Conservation (phyloP, 1,139 yeast genomes). For the Meyerozyma carpophila region DNA sequence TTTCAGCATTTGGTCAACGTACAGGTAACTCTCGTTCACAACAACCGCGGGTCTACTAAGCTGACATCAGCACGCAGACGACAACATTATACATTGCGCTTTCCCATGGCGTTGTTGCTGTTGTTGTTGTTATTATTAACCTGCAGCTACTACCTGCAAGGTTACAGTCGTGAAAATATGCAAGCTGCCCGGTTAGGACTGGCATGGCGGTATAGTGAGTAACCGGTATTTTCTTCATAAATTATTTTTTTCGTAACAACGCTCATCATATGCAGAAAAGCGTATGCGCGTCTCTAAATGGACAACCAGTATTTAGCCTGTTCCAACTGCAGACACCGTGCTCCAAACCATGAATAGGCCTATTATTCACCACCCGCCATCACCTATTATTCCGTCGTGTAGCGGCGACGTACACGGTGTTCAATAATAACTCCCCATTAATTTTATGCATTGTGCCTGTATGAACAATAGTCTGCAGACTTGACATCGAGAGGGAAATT, state of each 20-base stretch:
- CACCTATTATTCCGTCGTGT: no score
- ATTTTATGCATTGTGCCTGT: slow-evolving; percentile 1
- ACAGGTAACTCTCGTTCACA: neutral
- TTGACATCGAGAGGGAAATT: neutral
- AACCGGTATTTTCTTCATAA: neutral
- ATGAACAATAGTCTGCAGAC: neutral
- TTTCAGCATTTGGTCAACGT: neutral
- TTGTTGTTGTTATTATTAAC: neutral
- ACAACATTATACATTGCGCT: neutral
- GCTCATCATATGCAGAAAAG: neutral
- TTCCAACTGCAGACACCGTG: neutral
- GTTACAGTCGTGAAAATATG: neutral
- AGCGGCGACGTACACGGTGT: no score
- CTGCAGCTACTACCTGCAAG: neutral
- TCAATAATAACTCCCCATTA: no score
- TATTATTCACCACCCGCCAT: neutral
- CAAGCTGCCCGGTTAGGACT: neutral
- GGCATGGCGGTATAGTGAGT: neutral
- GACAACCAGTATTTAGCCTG: neutral
- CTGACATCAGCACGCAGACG: neutral
- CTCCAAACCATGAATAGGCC: neutral
- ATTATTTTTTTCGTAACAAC: neutral
- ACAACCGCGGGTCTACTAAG: neutral
- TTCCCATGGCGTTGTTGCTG: neutral
- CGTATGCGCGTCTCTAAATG: neutral